phyloP scores from a whole-genome alignment of 371 early-diverging fungal genomes.

The Mortierella sp. region DNA sequence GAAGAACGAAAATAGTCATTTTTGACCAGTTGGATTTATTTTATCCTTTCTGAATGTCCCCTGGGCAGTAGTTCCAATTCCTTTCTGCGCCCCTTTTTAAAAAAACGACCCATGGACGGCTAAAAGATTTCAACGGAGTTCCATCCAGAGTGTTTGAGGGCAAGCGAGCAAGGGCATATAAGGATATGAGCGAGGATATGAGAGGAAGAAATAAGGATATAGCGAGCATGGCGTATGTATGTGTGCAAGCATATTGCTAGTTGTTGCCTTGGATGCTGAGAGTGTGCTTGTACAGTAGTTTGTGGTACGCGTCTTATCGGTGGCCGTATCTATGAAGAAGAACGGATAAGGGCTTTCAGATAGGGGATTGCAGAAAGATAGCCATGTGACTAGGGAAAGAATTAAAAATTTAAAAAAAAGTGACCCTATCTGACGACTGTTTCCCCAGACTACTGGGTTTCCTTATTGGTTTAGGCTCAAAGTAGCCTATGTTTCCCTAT shows the following conservation, averaged over 20 bases:
- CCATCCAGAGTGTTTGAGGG: too few relatives aligned
- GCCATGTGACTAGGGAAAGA: background rate
- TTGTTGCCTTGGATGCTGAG: too few relatives aligned
- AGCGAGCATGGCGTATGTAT: too few relatives aligned
- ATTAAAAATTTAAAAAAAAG: background rate
- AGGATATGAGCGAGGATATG: too few relatives aligned
- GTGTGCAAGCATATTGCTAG: too few relatives aligned
- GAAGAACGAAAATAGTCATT: background rate
- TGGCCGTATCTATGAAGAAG: background rate
- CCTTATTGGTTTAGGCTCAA: constrained; percentile 2
- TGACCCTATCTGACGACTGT: background rate
- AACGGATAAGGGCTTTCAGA: background rate
- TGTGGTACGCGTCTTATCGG: background rate
- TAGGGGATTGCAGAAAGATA: background rate
- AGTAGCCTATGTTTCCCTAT: constrained; percentile 4
- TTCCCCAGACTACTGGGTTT: background rate
- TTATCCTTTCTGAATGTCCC: background rate
- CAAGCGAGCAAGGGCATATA: too few relatives aligned
- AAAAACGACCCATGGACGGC: too few relatives aligned
- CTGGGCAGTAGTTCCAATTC: background rate
- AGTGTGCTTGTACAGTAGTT: too few relatives aligned
- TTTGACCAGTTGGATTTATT: background rate
- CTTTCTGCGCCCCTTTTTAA: background rate
- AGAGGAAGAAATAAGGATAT: too few relatives aligned
- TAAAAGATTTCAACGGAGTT: too few relatives aligned